These are phyloP conservation scores for Podospora comata DNA, from an alignment of 495 filamentous ascomycete species.

Conservation along the genomic window DNA sequence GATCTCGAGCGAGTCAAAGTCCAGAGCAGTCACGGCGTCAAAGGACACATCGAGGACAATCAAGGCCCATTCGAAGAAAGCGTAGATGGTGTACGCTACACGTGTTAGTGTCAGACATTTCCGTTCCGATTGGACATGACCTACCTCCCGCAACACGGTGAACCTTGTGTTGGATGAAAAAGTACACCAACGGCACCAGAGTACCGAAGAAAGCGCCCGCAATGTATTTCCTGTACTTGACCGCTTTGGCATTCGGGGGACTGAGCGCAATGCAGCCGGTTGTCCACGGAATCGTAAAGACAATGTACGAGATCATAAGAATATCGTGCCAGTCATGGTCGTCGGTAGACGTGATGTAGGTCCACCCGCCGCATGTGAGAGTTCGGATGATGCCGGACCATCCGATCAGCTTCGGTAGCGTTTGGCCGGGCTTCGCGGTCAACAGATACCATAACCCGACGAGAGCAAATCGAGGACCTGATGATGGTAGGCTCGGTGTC, in stretches of 20 bases:
- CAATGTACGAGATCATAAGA: constrained; percentile 97
- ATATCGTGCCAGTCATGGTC: constrained; percentile 99
- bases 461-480: constrained; percentile 85
- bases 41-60: constrained; percentile 95
- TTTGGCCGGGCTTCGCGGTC: constrained; percentile 68
- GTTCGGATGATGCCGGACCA: constrained; percentile 81
- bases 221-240: constrained; percentile 86
- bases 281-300: constrained; percentile 95
- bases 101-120: constrained; percentile 18
- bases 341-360: constrained; percentile 97
- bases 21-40: constrained; percentile 92
- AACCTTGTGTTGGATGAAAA: constrained; percentile 98
- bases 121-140: constrained; percentile 22
- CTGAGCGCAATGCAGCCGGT: constrained; percentile 84
- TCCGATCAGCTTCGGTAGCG: constrained; percentile 77
- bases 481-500: neutral
- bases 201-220: constrained; percentile 86
- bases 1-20: constrained; percentile 88
- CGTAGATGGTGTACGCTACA: constrained; percentile 93
- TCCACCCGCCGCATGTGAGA: constrained; percentile 96
- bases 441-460: constrained; percentile 92
- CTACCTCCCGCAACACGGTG: constrained; percentile 91
- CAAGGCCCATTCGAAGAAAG: constrained; percentile 96
- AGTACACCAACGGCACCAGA: constrained; percentile 87
- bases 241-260: constrained; percentile 75